Conservation (phyloP, 345 rosid genomes). For the Salix caprea region DNA sequence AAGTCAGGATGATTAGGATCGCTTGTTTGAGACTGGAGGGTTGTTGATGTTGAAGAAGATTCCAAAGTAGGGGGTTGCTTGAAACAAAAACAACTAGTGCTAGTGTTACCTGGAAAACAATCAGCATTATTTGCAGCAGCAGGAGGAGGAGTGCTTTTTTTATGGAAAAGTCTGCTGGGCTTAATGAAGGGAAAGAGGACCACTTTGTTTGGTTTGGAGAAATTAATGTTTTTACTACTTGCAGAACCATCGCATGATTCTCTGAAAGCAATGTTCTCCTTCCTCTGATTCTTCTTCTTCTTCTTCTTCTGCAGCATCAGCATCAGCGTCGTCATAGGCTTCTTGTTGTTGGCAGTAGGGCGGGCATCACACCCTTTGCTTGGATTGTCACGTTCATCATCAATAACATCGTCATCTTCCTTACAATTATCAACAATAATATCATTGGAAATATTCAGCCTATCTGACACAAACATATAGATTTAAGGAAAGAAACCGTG, state of each 20-base stretch:
- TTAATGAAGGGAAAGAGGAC: conserved; percentile 16
- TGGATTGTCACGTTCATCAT: neutral
- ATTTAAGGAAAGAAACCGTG: neutral
- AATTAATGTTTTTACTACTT: neutral
- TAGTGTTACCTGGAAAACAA: conserved; percentile 8
- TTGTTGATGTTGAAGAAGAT: conserved; percentile 30
- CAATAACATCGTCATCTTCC: neutral
- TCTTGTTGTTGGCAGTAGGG: neutral
- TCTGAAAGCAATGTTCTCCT: neutral
- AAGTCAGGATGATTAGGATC: conserved; percentile 50
- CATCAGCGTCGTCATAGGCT: neutral
- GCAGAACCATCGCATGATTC: neutral
- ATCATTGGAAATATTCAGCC: neutral
- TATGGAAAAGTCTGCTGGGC: conserved; percentile 13
- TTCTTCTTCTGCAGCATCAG: neutral
- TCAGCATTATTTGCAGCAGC: neutral
- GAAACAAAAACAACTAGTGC: conserved; percentile 30
- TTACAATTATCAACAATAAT: too few species aligned
- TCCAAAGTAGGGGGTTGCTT: conserved; percentile 23
- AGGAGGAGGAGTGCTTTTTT: neutral
- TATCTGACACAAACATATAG: neutral
- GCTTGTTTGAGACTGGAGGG: conserved; percentile 12
- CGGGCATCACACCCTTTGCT: neutral
- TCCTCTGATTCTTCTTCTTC: neutral
- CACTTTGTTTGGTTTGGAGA: conserved; percentile 12